Evolutionary conservation across 768 basidiomycete genomes (phyloP), one percentile per base, ranked within the genome.

Genomic region (Naematelia aurantialba): DNA sequence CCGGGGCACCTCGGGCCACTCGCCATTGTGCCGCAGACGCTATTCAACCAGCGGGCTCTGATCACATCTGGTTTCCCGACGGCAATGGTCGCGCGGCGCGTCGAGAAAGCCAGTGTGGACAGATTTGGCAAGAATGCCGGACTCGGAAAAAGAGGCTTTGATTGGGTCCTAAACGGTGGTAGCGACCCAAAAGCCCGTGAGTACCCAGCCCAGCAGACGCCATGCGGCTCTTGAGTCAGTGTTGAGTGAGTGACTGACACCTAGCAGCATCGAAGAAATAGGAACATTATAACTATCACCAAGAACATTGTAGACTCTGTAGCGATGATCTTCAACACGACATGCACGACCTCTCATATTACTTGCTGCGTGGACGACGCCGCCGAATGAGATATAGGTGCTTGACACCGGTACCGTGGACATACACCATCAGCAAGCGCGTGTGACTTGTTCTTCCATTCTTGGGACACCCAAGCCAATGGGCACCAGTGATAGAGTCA

Each of bases 61-160:
- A 85, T 97, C 27, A 60, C 66, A 11, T 74, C 73, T 12, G 63
- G 54, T 12, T 71, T 70, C 55, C 65, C 72, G 1, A 65, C 67
- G 10, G 52, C 57, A 5, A 58, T 67, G 30, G 84, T 89, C 49
- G 88, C 90, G 5, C 87, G 90, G 76, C 83, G 84, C 64, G 80
- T 97, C 42, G 93, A 97, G 80, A 81, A 80, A 67, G 91, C 88
- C 85, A 84, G 91, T 53, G 85, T 87, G 24, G 85, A 92, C 78
- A 83, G 91, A 58, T 96, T 97, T 67, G 87, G 89, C 76, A 87
- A 90, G 75, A 97, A 97, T 72, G 93, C 93, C 2, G 88, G 87
- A 50, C 79, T 88, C 30, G 93, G 93, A 54, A 89, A 91, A 76
- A 79, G 86, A 53, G 93, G 87, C 22, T 93, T 97, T 77, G 89